phyloP scores from a whole-genome alignment of 2,329 filamentous ascomycete species.

The Rutstroemia sp. region DNA sequence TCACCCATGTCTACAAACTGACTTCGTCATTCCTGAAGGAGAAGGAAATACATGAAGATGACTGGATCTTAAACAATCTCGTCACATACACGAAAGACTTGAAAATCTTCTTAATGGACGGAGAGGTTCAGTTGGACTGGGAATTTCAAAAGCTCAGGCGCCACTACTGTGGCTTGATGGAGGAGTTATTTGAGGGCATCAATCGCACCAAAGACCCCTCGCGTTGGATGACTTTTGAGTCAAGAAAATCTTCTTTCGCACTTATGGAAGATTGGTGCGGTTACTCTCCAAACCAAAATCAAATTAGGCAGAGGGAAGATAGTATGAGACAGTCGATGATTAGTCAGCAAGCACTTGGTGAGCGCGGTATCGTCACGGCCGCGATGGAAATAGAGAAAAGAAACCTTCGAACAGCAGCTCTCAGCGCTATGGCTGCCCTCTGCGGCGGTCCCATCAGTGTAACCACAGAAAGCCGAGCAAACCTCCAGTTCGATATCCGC shows the following conservation, averaged over 20 bases:
- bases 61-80: conserved; percentile 85
- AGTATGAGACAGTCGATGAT: conserved; percentile 80
- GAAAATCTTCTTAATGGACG: conserved; percentile 89
- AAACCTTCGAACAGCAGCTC: conserved; percentile 79
- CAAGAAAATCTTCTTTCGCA: conserved; percentile 87
- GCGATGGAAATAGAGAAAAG: conserved; percentile 96
- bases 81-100: conserved; percentile 86
- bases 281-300: conserved; percentile 82
- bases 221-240: conserved; percentile 96
- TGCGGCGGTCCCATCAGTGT: conserved; percentile 82
- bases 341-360: conserved; percentile 65
- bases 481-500: conserved; percentile 83
- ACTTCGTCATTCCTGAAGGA: conserved; percentile 84
- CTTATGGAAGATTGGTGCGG: conserved; percentile 99
- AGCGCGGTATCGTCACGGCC: conserved; percentile 72
- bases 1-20: conserved; percentile 92
- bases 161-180: conserved; percentile 90
- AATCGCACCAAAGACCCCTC: conserved; percentile 78
- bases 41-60: conserved; percentile 71
- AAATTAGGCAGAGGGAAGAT: conserved; percentile 76
- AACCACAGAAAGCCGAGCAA: conserved; percentile 79
- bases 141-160: conserved; percentile 86
- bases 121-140: conserved; percentile 90
- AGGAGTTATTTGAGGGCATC: conserved; percentile 87
- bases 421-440: conserved; percentile 91